Base-by-base conservation (phyloP, 2,329 filamentous ascomycete species). In the Hymenoscyphus linearis region DNA sequence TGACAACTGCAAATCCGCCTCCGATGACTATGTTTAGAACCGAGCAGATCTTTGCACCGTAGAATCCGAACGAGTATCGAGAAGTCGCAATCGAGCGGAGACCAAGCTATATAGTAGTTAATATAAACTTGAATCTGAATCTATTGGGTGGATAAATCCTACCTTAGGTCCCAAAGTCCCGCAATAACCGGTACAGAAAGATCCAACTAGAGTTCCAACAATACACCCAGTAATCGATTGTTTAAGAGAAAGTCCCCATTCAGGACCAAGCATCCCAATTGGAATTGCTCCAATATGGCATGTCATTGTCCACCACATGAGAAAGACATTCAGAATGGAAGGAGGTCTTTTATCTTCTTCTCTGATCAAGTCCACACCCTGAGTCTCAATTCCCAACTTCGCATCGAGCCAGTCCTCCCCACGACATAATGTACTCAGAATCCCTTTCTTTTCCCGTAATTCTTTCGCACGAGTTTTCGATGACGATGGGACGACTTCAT, bases 11-110 rank as follows among this genome's bases (percentile, higher is more conserved):
- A 52, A 71, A 72, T 9, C 70, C 70, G 35, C 78, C 72, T 64
- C 79, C 77, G 55, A 79, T 74, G 34, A 80, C 71, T 31, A 77
- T 76, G 55, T 80, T 81, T 52, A 80, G 74, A 1, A 76, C 68
- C 4, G 77, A 78, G 59, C 78, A 75, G 59, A 80, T 69, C 65
- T 80, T 80, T 58, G 78, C 78, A 16, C 78, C 78, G 63, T 74
- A 80, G 74, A 78, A 80, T n/a, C 78, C 78, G 61, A 80, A 78
- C n/a, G 76, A 77, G 65, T 78, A 79, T 56, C 78, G 72, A 55
- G 76, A 74, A 34, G 77, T 74, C 71, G 70, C 67, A 55, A 80
- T 79, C 60, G 78, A 75, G 55, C 78, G 74, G 25, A 80, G 69
- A 60, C 71, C 70, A 40, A 71, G 67, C 70, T 72, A 53, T 34